Base-by-base conservation (phyloP, 2,329 filamentous ascomycete species). In the Aspergillaceae sp. region DNA sequence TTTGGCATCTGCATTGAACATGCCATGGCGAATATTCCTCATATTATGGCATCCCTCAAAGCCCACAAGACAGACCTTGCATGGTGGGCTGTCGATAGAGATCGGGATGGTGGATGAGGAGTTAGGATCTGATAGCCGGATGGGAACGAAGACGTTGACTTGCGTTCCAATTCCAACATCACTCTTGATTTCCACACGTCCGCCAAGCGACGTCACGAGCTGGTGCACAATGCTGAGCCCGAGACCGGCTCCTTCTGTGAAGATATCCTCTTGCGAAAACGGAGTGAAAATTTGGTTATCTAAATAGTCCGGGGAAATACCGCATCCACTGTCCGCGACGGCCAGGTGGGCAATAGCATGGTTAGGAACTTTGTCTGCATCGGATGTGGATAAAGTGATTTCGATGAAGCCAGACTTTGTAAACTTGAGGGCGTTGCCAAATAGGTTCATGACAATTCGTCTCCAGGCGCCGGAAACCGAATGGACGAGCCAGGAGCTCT, bases 241-340 rank as follows among this genome's bases (percentile, higher is more conserved):
- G 0, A 86, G 67, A 0, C 83, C 83, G 0, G 78, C 78, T 0
- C 83, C 83, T 0, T 77, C 73, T 0, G 74, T 68, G 0, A 85
- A 60, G 0, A 67, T 57, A 33, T 82, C 72, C 54, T 85, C 83
- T 51, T 86, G 82, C 0, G 72, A 64, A 49, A 86, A 86, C 0
- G 82, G 78, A 0, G 72, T 74, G 55, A 81, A 86, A 0, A 84
- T 60, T 5, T 73, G 71, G 10, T 77, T 72, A 28, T 71, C 66
- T 1, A 84, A 65, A 51, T 78, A 86, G 1, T 82, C 75, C 0
- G 73, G 63, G 0, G 72, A 71, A 19, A 86, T 86, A 0, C 83
- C 83, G 27, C 71, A 71, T 1, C 83, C 83, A 0, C 82, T 81
- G 50, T 86, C 83, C 0, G 67, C 68, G 1, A 86, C 72, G 0